Conservation (phyloP, 164 flowering plant genomes). For the Magnolia sinica region DNA sequence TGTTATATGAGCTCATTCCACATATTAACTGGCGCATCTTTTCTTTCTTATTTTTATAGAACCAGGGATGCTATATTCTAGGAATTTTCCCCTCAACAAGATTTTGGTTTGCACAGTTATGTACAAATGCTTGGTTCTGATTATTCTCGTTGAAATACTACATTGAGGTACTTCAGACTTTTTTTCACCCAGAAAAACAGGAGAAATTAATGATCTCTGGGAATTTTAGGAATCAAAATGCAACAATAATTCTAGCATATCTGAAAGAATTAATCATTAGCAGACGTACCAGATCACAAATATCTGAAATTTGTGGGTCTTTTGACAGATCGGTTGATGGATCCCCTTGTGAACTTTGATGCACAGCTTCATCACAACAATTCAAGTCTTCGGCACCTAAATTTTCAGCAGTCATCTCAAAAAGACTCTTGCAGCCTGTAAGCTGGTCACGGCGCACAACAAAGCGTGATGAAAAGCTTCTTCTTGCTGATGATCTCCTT, state of each 20-base stretch:
- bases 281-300: slow-evolving; percentile 12
- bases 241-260: background rate
- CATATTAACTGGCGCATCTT: too few species aligned
- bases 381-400: slow-evolving; percentile 14
- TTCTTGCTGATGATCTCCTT: slow-evolving; percentile 36
- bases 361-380: slow-evolving; percentile 13
- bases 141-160: background rate
- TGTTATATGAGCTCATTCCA: too few species aligned
- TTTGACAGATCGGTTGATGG: slow-evolving; percentile 18
- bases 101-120: too few species aligned
- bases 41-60: too few species aligned
- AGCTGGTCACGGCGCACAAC: slow-evolving; percentile 19
- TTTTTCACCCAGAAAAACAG: background rate
- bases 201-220: background rate
- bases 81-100: too few species aligned
- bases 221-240: background rate
- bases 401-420: slow-evolving; percentile 9
- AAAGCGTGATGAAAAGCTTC: slow-evolving; percentile 40
- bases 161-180: background rate
- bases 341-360: slow-evolving; percentile 9
- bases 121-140: too few species aligned
- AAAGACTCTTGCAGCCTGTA: too few species aligned
- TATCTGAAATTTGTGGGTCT: slow-evolving; percentile 17
- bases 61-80: too few species aligned
- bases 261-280: background rate